Evolutionary conservation across 2,329 filamentous ascomycete species (phyloP).

Genomic region (Alternaria sp.): DNA sequence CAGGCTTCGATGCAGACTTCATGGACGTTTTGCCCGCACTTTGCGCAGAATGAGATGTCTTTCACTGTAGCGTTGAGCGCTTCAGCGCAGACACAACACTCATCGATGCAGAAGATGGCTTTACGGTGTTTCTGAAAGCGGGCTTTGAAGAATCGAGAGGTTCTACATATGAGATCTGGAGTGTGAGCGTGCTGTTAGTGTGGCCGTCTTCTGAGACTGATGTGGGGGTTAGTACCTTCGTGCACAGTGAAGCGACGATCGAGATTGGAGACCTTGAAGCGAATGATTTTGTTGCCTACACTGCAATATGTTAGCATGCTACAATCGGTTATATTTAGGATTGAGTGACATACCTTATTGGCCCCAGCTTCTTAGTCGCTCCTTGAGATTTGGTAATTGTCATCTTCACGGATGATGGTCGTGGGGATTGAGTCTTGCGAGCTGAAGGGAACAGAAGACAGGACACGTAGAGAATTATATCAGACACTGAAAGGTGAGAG

Average conservation of each 20-base stretch:
- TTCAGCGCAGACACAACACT: conserved; percentile 33
- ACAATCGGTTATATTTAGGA: background rate
- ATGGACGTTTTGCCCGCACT: conserved; percentile 34
- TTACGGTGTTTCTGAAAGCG: conserved; percentile 29
- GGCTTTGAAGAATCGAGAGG: conserved; percentile 26
- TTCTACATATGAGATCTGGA: conserved; percentile 30
- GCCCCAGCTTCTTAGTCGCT: conserved; percentile 2
- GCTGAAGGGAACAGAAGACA: background rate
- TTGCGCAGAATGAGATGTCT: conserved; percentile 28
- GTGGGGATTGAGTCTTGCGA: background rate
- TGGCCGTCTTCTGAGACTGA: background rate
- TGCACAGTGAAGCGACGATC: conserved; percentile 29
- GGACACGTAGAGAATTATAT: background rate
- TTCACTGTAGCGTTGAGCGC: conserved; percentile 8
- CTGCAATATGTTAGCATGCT: conserved; percentile 6
- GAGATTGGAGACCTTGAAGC: conserved; percentile 18
- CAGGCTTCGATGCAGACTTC: conserved; percentile 21
- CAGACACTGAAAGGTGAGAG: background rate
- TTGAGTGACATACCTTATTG: conserved; percentile 5
- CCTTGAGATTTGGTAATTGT: conserved; percentile 3
- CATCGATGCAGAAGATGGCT: conserved; percentile 10
- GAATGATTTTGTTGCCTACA: conserved; percentile 12
- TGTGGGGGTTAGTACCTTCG: conserved; percentile 7
- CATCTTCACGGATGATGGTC: conserved; percentile 2
- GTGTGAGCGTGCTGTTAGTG: background rate